Evolutionary conservation across 179 eudicot species (phyloP), one percentile per base, ranked within the genome.

Genomic region (Drosera spatulata): DNA sequence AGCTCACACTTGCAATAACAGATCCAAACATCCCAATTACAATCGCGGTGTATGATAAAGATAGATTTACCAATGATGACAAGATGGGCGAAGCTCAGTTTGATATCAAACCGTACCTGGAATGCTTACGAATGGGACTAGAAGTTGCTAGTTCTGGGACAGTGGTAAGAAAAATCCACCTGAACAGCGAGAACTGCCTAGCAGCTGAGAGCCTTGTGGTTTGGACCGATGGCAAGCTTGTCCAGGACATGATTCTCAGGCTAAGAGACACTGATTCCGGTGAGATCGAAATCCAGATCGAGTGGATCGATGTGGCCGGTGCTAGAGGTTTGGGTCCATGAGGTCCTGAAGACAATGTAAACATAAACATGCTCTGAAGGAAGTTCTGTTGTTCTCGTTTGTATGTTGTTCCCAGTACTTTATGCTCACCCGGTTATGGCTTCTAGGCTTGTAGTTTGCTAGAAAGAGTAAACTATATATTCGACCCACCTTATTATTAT

Each of bases 11-110:
- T 56, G 74, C 79, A 41, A 69, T 88, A 47, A 56, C 55, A 60
- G 78, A 83, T 60, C 59, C 70, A 9, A 59, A 74, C 14, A 49
- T 22, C 33, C 33, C 33, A 22, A 22, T 22, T 22, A 22, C 0
- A 22, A 22, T 22, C 33, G 46, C 38, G 12, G 87, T 84, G 1
- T 82, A 73, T 14, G 87, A 84, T 54, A 72, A 73, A 48, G 91
- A 84, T 52, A 69, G 69, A 1, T 84, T 84, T 71, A 53, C 68
- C 8, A 54, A 13, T 0, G 90, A 84, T 38, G 89, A 84, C 70
- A 72, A 77, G 56, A 84, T 84, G 89, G 89, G 89, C 12, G 86
- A 79, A 1, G 85, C 85, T n/a, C 85, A 82, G 63, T 59, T 84
- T 3, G 81, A 77, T 49, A 77, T 84, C 3, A 62, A 51, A 51